A percentile compares a stretch with the other conserved stretches of the same genome.
These are phyloP conservation scores for Leccinum boreale DNA, from an alignment of 768 basidiomycete genomes.

Conservation along the genomic window DNA sequence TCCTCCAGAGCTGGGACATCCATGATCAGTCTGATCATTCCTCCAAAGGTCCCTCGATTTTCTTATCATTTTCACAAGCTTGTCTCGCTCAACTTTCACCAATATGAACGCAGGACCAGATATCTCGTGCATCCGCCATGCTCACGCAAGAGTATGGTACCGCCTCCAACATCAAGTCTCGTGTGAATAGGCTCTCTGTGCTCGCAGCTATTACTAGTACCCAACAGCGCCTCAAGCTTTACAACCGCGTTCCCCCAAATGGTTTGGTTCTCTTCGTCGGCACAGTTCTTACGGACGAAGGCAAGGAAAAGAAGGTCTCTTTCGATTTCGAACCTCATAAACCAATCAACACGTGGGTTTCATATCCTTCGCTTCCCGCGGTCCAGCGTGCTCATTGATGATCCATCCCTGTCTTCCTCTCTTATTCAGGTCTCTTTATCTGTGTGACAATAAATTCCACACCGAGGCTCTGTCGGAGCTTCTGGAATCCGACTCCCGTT, in stretches of 20 bases:
- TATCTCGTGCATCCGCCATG: constrained; percentile 92
- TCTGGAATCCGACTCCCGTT: constrained; percentile 94
- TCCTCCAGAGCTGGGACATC: constrained; percentile 82
- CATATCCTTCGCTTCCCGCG: not conserved
- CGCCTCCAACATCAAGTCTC: constrained; percentile 99
- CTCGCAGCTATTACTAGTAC: constrained; percentile 98
- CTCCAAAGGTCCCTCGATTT: constrained; percentile 68
- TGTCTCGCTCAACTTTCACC: not conserved
- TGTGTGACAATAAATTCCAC: constrained; percentile 99
- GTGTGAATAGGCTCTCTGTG: constrained; percentile 96
- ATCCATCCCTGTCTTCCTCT: constrained; percentile 1
- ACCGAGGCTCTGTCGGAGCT: constrained; percentile 96
- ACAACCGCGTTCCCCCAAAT: constrained; percentile 94
- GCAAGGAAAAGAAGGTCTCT: constrained; percentile 98
- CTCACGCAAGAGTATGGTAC: constrained; percentile 98
- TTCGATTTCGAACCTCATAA: constrained; percentile 99
- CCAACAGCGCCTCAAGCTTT: constrained; percentile 95
- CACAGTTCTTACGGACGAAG: constrained; percentile 96
- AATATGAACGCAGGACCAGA: constrained; percentile 66
- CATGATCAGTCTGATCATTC: constrained; percentile 98
- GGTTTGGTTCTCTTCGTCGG: constrained; percentile 98
- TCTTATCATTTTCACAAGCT: constrained; percentile 4
- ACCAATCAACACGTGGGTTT: constrained; percentile 92
- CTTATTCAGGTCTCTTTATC: constrained; percentile 78
- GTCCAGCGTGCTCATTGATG: not conserved